A percentile compares a stretch with the other conserved stretches of the same genome.
These are phyloP conservation scores for Phyllachora maydis DNA, from an alignment of 2,329 filamentous ascomycete species.

Conservation along the genomic window DNA sequence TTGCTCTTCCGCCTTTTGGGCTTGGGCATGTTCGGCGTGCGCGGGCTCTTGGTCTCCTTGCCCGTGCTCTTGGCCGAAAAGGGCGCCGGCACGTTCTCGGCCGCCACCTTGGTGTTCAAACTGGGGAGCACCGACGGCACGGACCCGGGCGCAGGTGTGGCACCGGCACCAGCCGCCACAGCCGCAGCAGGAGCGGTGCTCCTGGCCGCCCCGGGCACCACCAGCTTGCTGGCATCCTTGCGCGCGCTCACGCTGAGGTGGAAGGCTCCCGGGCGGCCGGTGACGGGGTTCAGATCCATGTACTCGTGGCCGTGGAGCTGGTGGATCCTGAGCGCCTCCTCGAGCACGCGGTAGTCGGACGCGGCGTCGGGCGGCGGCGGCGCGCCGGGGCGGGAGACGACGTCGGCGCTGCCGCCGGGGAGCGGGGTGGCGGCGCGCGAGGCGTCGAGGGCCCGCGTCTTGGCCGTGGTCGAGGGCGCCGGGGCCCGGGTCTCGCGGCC, in stretches of 20 bases:
- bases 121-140: conserved; percentile 6
- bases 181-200: conserved; percentile 1
- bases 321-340: conserved; percentile 36
- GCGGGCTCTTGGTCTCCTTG: conserved; percentile 22
- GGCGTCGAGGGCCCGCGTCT: conserved; percentile 12
- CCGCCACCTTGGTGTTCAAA: conserved; percentile 19
- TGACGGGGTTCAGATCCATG: conserved; percentile 48
- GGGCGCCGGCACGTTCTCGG: conserved; percentile 14
- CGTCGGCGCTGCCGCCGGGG: conserved; percentile 15
- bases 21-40: conserved; percentile 19
- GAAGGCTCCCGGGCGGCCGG: conserved; percentile 43
- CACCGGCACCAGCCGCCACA: not conserved
- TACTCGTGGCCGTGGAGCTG: conserved; percentile 41
- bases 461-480: conserved; percentile 6
- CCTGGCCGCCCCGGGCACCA: conserved; percentile 9
- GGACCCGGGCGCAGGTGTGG: no score
- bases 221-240: no score
- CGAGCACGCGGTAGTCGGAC: conserved; percentile 24
- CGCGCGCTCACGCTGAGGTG: conserved; percentile 41
- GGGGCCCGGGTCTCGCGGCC: conserved; percentile 29
- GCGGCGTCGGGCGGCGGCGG: conserved; percentile 17
- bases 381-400: conserved; percentile 8
- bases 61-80: no score
- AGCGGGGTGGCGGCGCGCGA: conserved; percentile 26
- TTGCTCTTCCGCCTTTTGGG: conserved; percentile 27